Base-by-base conservation (phyloP, 768 basidiomycete species). In the Leucosporidium yakuticum region DNA sequence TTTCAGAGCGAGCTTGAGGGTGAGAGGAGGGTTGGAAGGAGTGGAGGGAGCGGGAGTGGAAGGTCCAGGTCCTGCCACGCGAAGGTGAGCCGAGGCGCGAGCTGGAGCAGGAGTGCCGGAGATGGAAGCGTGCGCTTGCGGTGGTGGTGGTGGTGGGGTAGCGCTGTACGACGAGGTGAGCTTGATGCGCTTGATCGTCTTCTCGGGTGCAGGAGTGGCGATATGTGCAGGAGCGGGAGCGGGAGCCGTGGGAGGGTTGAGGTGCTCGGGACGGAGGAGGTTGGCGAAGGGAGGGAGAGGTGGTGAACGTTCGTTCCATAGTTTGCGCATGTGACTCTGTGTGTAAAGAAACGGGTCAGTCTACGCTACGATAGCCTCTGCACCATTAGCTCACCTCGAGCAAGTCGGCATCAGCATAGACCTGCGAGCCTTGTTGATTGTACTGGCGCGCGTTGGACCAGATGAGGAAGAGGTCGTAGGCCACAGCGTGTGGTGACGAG, bases 381-480 rank as follows among this genome's bases (percentile, higher is more conserved):
- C 14, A 8, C 14, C 11, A 8, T 8, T 31, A 50, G 20, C 59
- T 44, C 44, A 60, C 47, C 63, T 73, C 71, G 54, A 73, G 71
- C 49, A 63, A 69, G 54, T 69, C 71, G 1, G 71, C 71, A 23
- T 73, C 71, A 4, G 62, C 60, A 50, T 73, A 73, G 47, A 73
- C 68, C 31, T 67, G 48, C 31, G 65, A 67, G 6, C 71, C 71
- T 25, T 64, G 65, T 47, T 69, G 58, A 44, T 73, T 73, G 71
- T 73, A 73, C 54, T 73, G 62, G 49, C 65, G 58, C 4, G 71
- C 71, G n/a, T 73, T 73, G 15, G 53, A 31, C 67, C 67, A 73
- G 44, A 73, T 65, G 44, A 69, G 67, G 51, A 73, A 60, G 58
- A 73, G 64, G 55, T 73, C 71, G 71, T 67, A 69, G 4, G 71